Conservation (phyloP, 768 basidiomycete species). For the Boletus edulis region DNA sequence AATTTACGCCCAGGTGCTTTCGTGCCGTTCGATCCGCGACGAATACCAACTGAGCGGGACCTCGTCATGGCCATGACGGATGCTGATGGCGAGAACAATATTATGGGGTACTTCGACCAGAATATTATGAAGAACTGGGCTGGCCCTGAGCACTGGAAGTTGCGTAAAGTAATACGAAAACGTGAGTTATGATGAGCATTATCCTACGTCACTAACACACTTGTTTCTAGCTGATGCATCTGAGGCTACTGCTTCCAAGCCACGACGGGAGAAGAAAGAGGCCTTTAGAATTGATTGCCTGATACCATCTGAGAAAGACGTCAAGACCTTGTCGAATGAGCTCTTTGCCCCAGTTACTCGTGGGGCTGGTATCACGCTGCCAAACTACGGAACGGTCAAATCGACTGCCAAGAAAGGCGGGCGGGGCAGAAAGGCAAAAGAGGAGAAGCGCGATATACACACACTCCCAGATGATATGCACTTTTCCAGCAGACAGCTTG, state of each 20-base stretch:
- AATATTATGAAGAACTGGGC: conserved; percentile 94
- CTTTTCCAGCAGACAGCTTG: conserved; percentile 86
- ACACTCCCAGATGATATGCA: conserved; percentile 96
- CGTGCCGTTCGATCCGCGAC: conserved; percentile 83
- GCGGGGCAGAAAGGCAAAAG: conserved; percentile 46
- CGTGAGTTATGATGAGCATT: conserved; percentile 45
- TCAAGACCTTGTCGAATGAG: conserved; percentile 63
- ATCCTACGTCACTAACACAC: neutral
- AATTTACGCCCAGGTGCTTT: conserved; percentile 44
- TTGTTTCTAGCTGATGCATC: conserved; percentile 42
- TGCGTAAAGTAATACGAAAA: conserved; percentile 76
- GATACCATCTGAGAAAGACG: conserved; percentile 53
- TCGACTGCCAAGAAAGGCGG: conserved; percentile 31
- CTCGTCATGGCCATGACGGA: conserved; percentile 85
- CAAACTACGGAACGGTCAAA: conserved; percentile 43
- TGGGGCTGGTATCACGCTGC: conserved; percentile 65
- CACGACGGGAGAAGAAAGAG: conserved; percentile 72
- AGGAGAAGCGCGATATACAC: conserved; percentile 71
- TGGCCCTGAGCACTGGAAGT: conserved; percentile 98
- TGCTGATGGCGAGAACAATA: conserved; percentile 51
- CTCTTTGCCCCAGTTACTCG: conserved; percentile 78
- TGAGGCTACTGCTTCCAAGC: conserved; percentile 51
- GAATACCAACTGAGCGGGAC: conserved; percentile 72
- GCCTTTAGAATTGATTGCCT: conserved; percentile 81
- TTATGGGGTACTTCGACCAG: conserved; percentile 90